Evolutionary conservation across 352 stramenopile genomes (phyloP).

Genomic region (Pythium phragmiticola): DNA sequence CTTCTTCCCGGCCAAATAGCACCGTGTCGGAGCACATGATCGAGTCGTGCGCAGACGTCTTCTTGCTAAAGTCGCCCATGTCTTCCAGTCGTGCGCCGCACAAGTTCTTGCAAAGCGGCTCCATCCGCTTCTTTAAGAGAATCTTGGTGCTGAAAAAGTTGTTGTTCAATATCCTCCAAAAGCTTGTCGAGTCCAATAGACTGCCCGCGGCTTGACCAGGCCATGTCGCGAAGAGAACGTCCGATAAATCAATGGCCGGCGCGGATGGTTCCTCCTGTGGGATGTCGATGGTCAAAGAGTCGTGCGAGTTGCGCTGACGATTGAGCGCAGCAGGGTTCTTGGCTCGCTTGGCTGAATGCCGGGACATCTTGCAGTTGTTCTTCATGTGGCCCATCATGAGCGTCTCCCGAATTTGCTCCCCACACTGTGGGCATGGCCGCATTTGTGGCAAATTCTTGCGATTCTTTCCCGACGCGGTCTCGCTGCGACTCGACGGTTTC

Average conservation of each 20-base stretch:
- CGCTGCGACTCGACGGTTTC: conserved; percentile 8
- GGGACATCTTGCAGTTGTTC: conserved; percentile 44
- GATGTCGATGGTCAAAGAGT: conserved; percentile 31
- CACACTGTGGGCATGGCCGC: conserved; percentile 63
- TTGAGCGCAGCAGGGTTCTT: conserved; percentile 45
- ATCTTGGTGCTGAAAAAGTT: conserved; percentile 67
- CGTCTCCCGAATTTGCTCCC: conserved; percentile 56
- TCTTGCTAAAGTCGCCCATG: conserved; percentile 50
- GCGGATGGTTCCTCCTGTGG: conserved; percentile 29
- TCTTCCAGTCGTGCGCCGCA: conserved; percentile 71
- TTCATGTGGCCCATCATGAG: conserved; percentile 68
- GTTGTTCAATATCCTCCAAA: conserved; percentile 72
- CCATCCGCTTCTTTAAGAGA: conserved; percentile 70
- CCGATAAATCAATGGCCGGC: conserved; percentile 42
- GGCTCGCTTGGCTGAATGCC: conserved; percentile 6
- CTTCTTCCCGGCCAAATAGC: conserved; percentile 45
- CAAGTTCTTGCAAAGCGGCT: conserved; percentile 61
- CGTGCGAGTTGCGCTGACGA: conserved; percentile 20
- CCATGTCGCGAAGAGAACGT: conserved; percentile 83
- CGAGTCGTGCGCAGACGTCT: conserved; percentile 40
- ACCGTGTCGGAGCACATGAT: conserved; percentile 65
- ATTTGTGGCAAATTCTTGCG: conserved; percentile 39
- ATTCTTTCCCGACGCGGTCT: conserved; percentile 23
- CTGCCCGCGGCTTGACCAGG: conserved; percentile 65
- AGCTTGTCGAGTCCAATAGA: conserved; percentile 72